Percentiles rank a stretch among this genome's conserved stretches.
These are phyloP conservation scores for Pythium coloratum DNA, from an alignment of 352 stramenopile genomes.

Conservation along the genomic window DNA sequence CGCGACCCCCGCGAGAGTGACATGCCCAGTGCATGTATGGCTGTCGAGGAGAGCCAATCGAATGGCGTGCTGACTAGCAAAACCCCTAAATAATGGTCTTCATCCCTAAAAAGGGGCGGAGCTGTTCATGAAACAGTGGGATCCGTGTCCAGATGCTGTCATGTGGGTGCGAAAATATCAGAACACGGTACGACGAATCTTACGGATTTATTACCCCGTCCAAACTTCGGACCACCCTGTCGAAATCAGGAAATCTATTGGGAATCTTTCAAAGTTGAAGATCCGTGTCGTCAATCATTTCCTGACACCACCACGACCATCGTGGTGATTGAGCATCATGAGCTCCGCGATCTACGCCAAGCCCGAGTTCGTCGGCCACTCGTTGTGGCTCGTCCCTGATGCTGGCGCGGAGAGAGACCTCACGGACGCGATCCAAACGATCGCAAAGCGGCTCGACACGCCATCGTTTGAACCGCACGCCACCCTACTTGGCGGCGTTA, in stretches of 20 bases:
- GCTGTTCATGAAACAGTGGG: constrained; percentile 1
- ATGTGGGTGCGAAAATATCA: not conserved
- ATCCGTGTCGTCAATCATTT: not conserved
- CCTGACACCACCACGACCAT: no score
- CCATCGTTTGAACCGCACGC: constrained; percentile 55
- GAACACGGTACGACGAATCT: constrained; percentile 1
- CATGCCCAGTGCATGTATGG: constrained; percentile 4
- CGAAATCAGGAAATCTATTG: not conserved
- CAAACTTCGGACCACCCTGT: not conserved
- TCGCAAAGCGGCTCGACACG: constrained; percentile 39
- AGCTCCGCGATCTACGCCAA: constrained; percentile 27
- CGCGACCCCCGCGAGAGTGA: not conserved
- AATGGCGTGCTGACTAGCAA: constrained; percentile 5
- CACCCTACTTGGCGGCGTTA: constrained; percentile 54
- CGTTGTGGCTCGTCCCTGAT: constrained; percentile 54
- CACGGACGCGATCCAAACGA: constrained; percentile 35
- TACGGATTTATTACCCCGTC: not conserved
- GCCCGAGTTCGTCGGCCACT: constrained; percentile 56
- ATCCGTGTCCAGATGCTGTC: not conserved
- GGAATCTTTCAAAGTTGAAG: constrained; percentile 2
- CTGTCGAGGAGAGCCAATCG: constrained; percentile 12
- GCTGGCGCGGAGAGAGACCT: constrained; percentile 26
- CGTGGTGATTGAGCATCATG: not conserved
- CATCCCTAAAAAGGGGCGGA: not conserved
- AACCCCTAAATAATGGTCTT: constrained; percentile 3